Conservation (phyloP, 371 early-diverging fungal genomes). For the Lichtheimia corymbifera region DNA sequence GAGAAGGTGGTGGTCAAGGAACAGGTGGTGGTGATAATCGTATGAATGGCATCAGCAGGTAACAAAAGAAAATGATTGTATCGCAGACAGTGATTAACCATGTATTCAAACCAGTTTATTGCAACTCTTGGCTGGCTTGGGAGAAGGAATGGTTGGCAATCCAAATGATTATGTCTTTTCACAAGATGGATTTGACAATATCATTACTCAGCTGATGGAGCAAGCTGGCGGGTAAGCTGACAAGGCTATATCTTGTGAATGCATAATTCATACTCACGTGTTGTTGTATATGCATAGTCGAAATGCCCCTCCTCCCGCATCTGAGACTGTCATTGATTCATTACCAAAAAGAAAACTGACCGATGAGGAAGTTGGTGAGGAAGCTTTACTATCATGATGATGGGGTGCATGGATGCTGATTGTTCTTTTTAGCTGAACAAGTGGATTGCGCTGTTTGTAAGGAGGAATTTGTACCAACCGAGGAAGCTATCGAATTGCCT, state of each 20-base stretch:
- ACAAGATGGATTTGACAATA: constrained; percentile 70
- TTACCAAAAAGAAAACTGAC: constrained; percentile 53
- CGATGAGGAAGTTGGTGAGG: constrained; percentile 49
- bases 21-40: neutral
- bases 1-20: constrained; percentile 8
- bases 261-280: no score
- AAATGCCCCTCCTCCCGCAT: constrained; percentile 69
- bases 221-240: constrained; percentile 54
- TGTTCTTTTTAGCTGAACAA: constrained; percentile 30
- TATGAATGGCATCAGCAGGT: neutral
- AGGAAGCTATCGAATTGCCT: constrained; percentile 65
- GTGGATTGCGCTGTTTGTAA: constrained; percentile 81
- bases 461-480: constrained; percentile 67
- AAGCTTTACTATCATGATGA: neutral
- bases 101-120: constrained; percentile 22
- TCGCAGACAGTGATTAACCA: neutral
- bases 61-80: neutral
- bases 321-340: constrained; percentile 62
- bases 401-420: constrained; percentile 1
- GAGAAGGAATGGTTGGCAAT: constrained; percentile 46
- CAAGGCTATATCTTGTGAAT: constrained; percentile 1
- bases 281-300: constrained; percentile 27
- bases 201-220: constrained; percentile 81
- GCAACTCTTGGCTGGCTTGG: constrained; percentile 37
- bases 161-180: constrained; percentile 69